phyloP scores from a whole-genome alignment of 106 monocot genomes.

The Dendrobium huoshanense region DNA sequence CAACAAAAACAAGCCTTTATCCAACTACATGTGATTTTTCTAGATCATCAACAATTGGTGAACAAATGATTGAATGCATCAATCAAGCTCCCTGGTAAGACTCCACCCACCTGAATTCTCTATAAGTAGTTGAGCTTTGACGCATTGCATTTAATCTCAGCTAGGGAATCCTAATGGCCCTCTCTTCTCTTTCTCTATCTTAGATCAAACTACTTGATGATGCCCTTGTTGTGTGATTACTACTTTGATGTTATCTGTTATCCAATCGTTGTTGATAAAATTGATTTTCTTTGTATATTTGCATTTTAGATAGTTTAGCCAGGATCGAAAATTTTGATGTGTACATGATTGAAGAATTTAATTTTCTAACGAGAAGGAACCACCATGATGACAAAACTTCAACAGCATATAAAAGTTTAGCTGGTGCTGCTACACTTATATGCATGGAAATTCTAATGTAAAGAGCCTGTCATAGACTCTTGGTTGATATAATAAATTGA shows the following conservation, averaged over 20 bases:
- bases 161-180: background rate
- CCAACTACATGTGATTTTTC: too few species aligned
- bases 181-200: background rate
- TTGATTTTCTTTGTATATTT: too few species aligned
- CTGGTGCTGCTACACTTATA: background rate
- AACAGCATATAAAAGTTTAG: background rate
- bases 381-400: background rate
- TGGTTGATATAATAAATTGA: background rate
- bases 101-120: background rate
- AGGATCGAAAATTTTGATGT: too few species aligned
- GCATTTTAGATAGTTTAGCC: too few species aligned
- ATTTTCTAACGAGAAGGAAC: too few species aligned
- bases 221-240: too few species aligned
- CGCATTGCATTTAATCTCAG: background rate
- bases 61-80: background rate
- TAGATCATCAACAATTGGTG: background rate
- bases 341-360: too few species aligned
- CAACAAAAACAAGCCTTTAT: too few species aligned
- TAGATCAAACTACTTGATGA: background rate
- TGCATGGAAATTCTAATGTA: background rate
- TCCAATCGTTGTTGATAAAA: too few species aligned
- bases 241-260: too few species aligned
- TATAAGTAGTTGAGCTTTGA: background rate
- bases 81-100: background rate
- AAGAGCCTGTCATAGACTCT: background rate